Evolutionary conservation across 108 stramenopile genomes (phyloP), one percentile per base, ranked within the genome.

Genomic region (Cyclotella sp.): DNA sequence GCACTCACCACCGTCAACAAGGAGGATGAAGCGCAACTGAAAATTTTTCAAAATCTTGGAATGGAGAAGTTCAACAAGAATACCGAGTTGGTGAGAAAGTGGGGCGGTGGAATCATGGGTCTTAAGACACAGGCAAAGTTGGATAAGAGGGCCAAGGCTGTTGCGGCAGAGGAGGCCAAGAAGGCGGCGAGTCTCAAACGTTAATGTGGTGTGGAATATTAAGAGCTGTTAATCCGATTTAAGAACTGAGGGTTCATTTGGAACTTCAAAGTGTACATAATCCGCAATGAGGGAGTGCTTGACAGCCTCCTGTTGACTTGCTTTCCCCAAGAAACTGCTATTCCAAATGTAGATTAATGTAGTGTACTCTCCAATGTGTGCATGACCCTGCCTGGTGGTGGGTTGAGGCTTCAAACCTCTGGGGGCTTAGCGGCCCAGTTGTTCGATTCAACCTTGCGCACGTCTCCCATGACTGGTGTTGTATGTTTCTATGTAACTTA

Each of bases 51-150:
- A 74, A 83, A 91, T 40, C 74, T 93, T 43, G 97, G 89, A 73
- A 88, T 65, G 67, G 95, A 97, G 71, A 95, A 97, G 90, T 99
- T 93, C 96, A 99, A 99, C 90, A 89, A 97, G 86, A 97, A 98
- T 79, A 57, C 88, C 60, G 90, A 90, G 0, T 64, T 91, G 42
- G 67, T 93, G 72, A 88, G 97, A 42, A 97, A 98, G 87, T 99
- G 98, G 98, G 98, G 99, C 72, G 99, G 98, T 53, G 99, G 99
- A 76, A 92, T 97, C 87, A 99, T 99, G 99, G 99, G 99, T 79
- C 94, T 99, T 78, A 98, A 98, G 97, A 99, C 99, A 61, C 97
- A 98, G 86, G 93, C 92, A 75, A 97, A 97, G 87, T 86, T 99
- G 60, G 97, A 97, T 67, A 97, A 98, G 95, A 91, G 99, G 63